Evolutionary conservation across 371 early-diverging fungal species (phyloP).

Genomic region (Rhizopus delemar): DNA sequence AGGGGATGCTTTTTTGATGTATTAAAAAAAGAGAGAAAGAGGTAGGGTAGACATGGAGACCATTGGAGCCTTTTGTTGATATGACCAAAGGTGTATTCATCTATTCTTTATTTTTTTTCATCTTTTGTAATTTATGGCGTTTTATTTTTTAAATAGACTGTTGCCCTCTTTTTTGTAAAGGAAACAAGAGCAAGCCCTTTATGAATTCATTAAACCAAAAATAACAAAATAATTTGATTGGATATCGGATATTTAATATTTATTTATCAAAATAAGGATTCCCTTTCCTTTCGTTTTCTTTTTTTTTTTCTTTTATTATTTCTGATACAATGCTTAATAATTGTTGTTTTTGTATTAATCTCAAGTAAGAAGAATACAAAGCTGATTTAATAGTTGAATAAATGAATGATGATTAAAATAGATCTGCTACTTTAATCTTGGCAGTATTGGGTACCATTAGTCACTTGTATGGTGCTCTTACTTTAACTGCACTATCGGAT

Average conservation of each 20-base stretch:
- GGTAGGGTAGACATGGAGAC: too few relatives aligned
- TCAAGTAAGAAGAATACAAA: constrained; percentile 24
- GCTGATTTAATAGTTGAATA: not conserved
- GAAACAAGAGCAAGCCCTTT: too few relatives aligned
- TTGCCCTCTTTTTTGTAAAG: too few relatives aligned
- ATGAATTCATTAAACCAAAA: too few relatives aligned
- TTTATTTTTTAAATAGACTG: too few relatives aligned
- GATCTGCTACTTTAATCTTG: constrained; percentile 43
- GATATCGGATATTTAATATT: not conserved
- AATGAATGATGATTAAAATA: constrained; percentile 9
- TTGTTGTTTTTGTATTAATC: constrained; percentile 46
- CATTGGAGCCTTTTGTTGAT: too few relatives aligned
- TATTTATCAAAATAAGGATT: not conserved
- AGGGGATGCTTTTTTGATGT: too few relatives aligned
- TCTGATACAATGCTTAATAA: constrained; percentile 29
- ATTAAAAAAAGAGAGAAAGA: too few relatives aligned
- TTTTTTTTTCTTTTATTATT: constrained; percentile 8
- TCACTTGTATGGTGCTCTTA: constrained; percentile 37
- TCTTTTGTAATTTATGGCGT: too few relatives aligned
- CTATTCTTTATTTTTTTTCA: too few relatives aligned
- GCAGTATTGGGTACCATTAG: constrained; percentile 39
- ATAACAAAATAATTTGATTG: not conserved
- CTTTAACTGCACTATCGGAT: constrained; percentile 33
- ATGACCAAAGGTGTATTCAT: too few relatives aligned
- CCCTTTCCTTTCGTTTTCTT: constrained; percentile 1